Evolutionary conservation across 2,329 filamentous ascomycete species (phyloP).

Genomic region (Bipolaris gigantea): DNA sequence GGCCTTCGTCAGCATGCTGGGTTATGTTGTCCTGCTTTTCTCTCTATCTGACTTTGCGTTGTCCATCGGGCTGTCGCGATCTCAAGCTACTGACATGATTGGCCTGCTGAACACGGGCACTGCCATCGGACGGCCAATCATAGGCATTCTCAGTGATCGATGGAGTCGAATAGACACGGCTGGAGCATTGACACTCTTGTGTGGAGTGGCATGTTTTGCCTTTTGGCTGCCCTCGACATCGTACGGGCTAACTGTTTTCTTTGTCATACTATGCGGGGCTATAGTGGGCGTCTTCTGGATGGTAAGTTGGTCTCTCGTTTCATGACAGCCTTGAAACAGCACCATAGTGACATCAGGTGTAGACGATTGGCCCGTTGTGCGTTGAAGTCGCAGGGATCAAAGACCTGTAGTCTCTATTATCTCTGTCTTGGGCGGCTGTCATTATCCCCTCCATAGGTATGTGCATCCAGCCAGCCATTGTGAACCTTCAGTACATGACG

Average conservation of each 20-base stretch:
- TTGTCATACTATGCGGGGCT: constrained; percentile 49
- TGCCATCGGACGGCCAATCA: constrained; percentile 51
- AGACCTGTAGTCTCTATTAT: constrained; percentile 47
- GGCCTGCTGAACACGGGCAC: constrained; percentile 54
- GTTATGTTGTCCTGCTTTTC: constrained; percentile 53
- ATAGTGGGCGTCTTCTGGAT: constrained; percentile 44
- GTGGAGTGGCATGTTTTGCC: constrained; percentile 46
- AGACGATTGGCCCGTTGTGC: constrained; percentile 47
- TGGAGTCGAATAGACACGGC: constrained; percentile 50
- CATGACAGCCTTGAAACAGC: not conserved
- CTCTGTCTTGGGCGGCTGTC: constrained; percentile 45
- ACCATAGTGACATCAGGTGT: not conserved
- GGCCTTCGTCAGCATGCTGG: constrained; percentile 52
- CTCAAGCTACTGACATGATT: constrained; percentile 47
- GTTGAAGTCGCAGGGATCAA: constrained; percentile 48
- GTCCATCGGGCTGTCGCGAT: constrained; percentile 47
- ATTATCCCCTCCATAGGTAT: constrained; percentile 44
- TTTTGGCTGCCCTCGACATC: constrained; percentile 53
- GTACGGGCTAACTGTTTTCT: constrained; percentile 50
- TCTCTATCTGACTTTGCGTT: constrained; percentile 53
- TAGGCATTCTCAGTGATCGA: constrained; percentile 51
- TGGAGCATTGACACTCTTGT: constrained; percentile 43
- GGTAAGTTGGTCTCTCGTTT: not conserved
- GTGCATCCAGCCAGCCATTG: constrained; percentile 4
- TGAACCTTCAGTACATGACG: not conserved